Evolutionary conservation across 495 filamentous ascomycete genomes (phyloP), one percentile per base, ranked within the genome.

Genomic region (Hyphodiscus hymeniophilus): DNA sequence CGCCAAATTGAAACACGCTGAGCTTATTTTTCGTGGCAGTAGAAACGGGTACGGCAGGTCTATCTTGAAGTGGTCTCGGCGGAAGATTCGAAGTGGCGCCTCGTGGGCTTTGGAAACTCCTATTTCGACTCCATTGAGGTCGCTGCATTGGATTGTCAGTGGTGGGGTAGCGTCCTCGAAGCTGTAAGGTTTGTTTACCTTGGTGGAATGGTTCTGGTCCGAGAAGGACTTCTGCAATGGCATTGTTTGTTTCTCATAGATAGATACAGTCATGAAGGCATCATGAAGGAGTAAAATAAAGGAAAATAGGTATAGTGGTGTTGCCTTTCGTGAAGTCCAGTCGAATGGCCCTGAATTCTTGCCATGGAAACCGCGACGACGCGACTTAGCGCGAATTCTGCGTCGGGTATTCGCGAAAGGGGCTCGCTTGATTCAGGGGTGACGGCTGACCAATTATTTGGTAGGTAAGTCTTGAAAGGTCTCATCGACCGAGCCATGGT

Each of bases 211-310:
- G 49, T 65, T 66, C 47, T 67, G 64, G 31, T 75, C 71, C 8
- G 73, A 75, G 48, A 68, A 70, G 2, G 73, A 75, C 52, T 74
- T 75, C 47, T 71, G 63, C 43, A 74, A 65, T 47, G 70, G 69
- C 71, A 74, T 71, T 23, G 8, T 47, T 13, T 34, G 20, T 40
- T 36, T 3, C 16, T 17, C 16, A 13, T 13, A 13, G 6, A 13
- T 13, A 13, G 6, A 36, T 17, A 13, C 33, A 36, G 12, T 5
- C 6, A 36, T 13, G 33, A 3, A 17, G 33, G 33, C 33, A 13
- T 36, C 12, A 36, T 13, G 15, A 5, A 36, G 16, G 12, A 7
- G 33, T 18, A 15, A 32, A 40, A 48, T n/a, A 20, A 20, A n/a
- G 6, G 15, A n/a, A 17, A 13, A 36, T 13, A 36, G 16, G 15